A percentile compares a stretch with the other conserved stretches of the same genome.
Conservation (phyloP, 2,329 filamentous ascomycete species). For the Drechslerella dactyloides region DNA sequence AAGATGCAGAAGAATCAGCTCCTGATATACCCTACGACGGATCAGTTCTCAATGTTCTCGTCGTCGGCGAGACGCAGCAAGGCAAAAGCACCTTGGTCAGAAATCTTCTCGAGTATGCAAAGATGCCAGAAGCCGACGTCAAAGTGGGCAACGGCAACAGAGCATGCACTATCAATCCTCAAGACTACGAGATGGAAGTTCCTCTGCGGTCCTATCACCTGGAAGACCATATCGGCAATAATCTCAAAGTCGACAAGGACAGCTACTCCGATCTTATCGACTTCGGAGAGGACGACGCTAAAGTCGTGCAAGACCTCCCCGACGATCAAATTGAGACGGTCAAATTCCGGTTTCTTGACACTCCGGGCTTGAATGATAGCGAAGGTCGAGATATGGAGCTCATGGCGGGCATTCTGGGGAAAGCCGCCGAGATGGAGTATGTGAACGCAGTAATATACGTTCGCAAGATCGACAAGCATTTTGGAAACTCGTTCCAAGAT, state of each 20-base stretch:
- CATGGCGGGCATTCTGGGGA: conserved; percentile 32
- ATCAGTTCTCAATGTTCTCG: conserved; percentile 15
- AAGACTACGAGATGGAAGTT: conserved; percentile 19
- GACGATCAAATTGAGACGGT: conserved; percentile 4
- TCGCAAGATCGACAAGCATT: conserved; percentile 22
- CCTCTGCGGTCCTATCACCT: conserved; percentile 27
- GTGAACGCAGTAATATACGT: conserved; percentile 28
- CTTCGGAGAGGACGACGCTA: conserved; percentile 22
- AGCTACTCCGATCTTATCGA: conserved; percentile 11
- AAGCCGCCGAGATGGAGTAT: conserved; percentile 18
- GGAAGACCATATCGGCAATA: conserved; percentile 23
- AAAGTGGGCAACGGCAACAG: conserved; percentile 25
- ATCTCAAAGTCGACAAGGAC: conserved; percentile 13
- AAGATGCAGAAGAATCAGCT: not conserved
- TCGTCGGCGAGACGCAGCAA: conserved; percentile 40
- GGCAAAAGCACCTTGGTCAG: conserved; percentile 25
- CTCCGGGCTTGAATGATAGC: conserved; percentile 26
- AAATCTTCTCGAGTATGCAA: conserved; percentile 16
- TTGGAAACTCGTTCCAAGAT: conserved; percentile 26
- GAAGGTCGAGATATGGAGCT: conserved; percentile 32
- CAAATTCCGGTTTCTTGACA: conserved; percentile 23
- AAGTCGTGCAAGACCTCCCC: conserved; percentile 4
- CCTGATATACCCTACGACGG: not conserved
- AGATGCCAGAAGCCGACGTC: conserved; percentile 17
- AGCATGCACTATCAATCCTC: conserved; percentile 9